A percentile compares a stretch with the other conserved stretches of the same genome.
phyloP scores from a whole-genome alignment of 257 asterid species.

The Datura wrightii region DNA sequence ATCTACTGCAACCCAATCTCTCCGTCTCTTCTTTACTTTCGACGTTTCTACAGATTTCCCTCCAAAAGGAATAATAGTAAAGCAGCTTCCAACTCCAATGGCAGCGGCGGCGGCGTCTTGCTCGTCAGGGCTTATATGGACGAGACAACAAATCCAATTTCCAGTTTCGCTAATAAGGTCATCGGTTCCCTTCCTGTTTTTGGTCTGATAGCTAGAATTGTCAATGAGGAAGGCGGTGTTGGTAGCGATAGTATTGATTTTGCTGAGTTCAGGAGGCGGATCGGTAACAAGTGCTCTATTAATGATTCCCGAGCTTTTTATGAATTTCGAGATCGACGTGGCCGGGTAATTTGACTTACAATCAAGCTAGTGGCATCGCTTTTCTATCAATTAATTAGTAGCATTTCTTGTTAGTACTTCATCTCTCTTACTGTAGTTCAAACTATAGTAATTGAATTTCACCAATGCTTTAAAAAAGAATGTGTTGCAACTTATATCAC shows the following conservation, averaged over 20 bases:
- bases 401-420: neutral
- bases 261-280: constrained; percentile 87
- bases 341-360: constrained; percentile 55
- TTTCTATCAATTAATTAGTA: neutral
- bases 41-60: constrained; percentile 50
- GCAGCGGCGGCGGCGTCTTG: constrained; percentile 45
- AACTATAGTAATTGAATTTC: neutral
- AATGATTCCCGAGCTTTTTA: constrained; percentile 83
- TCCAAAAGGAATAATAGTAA: constrained; percentile 38
- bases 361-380: neutral
- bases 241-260: constrained; percentile 84
- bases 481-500: neutral
- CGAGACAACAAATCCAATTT: constrained; percentile 69
- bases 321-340: constrained; percentile 82
- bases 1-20: constrained; percentile 48
- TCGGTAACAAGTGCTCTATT: constrained; percentile 87
- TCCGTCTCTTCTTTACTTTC: constrained; percentile 57
- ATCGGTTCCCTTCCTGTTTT: constrained; percentile 88
- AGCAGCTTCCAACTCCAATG: constrained; percentile 42
- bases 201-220: constrained; percentile 80
- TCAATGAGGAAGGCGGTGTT: constrained; percentile 89
- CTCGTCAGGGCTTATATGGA: constrained; percentile 77
- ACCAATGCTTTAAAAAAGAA: neutral
- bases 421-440: too few relatives aligned
- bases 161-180: constrained; percentile 74